Evolutionary conservation across 345 rosid species (phyloP), one percentile per base, ranked within the genome.

Genomic region (Camelina neglecta): DNA sequence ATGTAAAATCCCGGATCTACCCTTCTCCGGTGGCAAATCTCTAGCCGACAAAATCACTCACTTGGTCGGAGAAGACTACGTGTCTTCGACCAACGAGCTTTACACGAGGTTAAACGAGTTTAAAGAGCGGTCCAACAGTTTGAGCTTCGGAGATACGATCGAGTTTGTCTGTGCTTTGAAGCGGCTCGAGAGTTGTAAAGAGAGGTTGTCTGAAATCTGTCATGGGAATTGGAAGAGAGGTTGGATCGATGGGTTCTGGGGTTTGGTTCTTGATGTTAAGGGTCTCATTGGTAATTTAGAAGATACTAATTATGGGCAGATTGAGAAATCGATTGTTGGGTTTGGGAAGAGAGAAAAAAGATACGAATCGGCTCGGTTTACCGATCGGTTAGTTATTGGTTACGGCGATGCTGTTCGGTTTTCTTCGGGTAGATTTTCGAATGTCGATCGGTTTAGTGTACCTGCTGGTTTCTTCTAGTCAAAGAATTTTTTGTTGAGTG

Each of bases 321-420:
- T 78, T n/a, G 75, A 77, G 59, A 73, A 53, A 61, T 58, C 57
- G 33, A 75, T 75, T 53, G 58, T 68, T 4, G 23, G 26, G 10
- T 16, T 42, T 67, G 82, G 81, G 29, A 81, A 72, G 23, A 79
- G 68, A 18, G 82, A 35, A 3, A 77, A 74, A 61, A 68, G 26
- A 2, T 81, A 72, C 18, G 87, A 83, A 81, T 86, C 93, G 24
- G 96, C 88, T 76, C 93, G 96, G 85, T 84, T 83, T 44, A 81
- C 70, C 21, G 87, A 80, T 23, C 82, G 86, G 79, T 80, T 82
- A 58, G 1, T 61, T 38, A 70, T 63, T 8, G 69, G 81, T 50
- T 77, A 65, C 0, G 64, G 65, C 50, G 67, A 78, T 63, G 75
- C 82, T 11, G 77, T 81, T 60, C 68, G 72, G 71, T 84, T 83